Percentiles rank a stretch among this genome's conserved stretches.
These are phyloP conservation scores for Suhomyces sp. DNA, from an alignment of 805 yeast genomes.

Conservation along the genomic window DNA sequence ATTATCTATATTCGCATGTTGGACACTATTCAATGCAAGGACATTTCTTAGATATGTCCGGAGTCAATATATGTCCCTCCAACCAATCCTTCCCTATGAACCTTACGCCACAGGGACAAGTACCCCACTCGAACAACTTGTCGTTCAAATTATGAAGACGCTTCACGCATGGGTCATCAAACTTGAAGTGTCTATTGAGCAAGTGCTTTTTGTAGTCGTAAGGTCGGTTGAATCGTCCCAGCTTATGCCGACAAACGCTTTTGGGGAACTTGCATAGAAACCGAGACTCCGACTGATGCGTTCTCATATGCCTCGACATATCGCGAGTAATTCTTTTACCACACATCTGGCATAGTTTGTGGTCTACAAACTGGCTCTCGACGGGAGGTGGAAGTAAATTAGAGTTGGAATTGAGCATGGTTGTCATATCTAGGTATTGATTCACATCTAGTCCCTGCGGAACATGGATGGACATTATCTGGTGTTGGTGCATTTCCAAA, in stretches of 20 bases:
- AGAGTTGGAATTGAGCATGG: constrained; percentile 35
- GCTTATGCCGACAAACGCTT: constrained; percentile 52
- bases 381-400: constrained; percentile 34
- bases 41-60: constrained; percentile 12
- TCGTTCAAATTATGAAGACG: constrained; percentile 50
- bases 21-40: constrained; percentile 4
- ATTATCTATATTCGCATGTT: neutral
- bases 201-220: constrained; percentile 68
- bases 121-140: constrained; percentile 49
- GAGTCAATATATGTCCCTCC: constrained; percentile 32
- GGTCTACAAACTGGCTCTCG: constrained; percentile 38
- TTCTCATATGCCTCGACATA: constrained; percentile 59
- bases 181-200: constrained; percentile 56
- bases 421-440: constrained; percentile 38
- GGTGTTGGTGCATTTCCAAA: neutral
- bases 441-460: constrained; percentile 15
- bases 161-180: constrained; percentile 46
- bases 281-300: constrained; percentile 55
- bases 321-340: constrained; percentile 56
- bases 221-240: constrained; percentile 63
- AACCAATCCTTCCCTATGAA: constrained; percentile 36
- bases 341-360: constrained; percentile 48
- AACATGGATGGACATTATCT: constrained; percentile 8
- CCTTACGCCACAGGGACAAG: constrained; percentile 44
- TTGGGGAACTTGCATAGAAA: constrained; percentile 59